A percentile compares a stretch with the other conserved stretches of the same genome.
These are phyloP conservation scores for Suhomyces wounanorum DNA, from an alignment of 1,139 yeast genomes.

Conservation along the genomic window DNA sequence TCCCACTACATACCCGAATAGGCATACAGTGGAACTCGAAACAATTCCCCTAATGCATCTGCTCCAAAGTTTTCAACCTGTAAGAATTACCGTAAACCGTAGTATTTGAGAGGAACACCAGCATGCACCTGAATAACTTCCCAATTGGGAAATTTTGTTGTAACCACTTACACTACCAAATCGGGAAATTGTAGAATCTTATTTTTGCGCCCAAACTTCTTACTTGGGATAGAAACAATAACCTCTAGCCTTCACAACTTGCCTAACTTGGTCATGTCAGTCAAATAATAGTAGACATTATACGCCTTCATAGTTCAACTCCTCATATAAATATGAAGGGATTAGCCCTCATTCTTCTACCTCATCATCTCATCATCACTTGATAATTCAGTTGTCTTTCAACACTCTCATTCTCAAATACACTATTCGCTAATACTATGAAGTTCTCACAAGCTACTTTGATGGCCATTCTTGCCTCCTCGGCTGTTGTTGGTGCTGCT, in stretches of 20 bases:
- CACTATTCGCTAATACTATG: conserved; percentile 27
- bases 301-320: not conserved
- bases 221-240: conserved; percentile 8
- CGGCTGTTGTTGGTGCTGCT: conserved; percentile 44
- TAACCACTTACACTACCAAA: conserved; percentile 14
- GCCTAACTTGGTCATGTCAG: conserved; percentile 13
- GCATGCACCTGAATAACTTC: conserved; percentile 8
- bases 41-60: not conserved
- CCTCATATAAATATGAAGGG: conserved; percentile 9
- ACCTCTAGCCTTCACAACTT: conserved; percentile 2
- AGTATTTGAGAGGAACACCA: not conserved
- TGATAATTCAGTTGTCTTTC: conserved; percentile 8
- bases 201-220: conserved; percentile 11
- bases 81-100: conserved; percentile 2
- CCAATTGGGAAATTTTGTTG: conserved; percentile 14
- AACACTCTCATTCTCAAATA: not conserved
- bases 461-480: conserved; percentile 44
- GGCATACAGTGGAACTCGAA: not conserved
- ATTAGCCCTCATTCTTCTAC: conserved; percentile 1
- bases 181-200: conserved; percentile 11
- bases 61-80: not conserved
- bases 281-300: not conserved
- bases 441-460: conserved; percentile 47
- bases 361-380: conserved; percentile 10
- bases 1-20: not conserved